Evolutionary conservation across 768 basidiomycete species (phyloP).

Genomic region (Tricholoma sp.): DNA sequence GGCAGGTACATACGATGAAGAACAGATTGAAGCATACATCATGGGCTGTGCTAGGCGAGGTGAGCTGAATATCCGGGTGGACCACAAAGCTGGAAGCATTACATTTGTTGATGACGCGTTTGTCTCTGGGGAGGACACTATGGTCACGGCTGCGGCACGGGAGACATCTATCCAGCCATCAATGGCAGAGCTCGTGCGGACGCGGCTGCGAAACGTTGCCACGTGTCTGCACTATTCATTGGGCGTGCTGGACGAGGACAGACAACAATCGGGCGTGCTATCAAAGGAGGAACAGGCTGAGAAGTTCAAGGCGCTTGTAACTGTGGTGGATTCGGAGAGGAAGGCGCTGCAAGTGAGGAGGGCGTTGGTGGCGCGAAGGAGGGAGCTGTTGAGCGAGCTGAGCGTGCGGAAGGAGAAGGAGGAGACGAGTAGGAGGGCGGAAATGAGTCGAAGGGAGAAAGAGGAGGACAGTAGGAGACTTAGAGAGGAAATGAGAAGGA

Average conservation of each 20-base stretch:
- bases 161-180: constrained; percentile 61
- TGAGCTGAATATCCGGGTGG: constrained; percentile 80
- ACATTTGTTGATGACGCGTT: constrained; percentile 80
- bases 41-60: constrained; percentile 89
- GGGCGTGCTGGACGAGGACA: constrained; percentile 44
- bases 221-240: constrained; percentile 67
- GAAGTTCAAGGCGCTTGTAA: constrained; percentile 54
- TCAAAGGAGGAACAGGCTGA: constrained; percentile 54
- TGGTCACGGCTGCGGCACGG: constrained; percentile 25
- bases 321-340: constrained; percentile 66
- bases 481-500: constrained; percentile 58
- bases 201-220: constrained; percentile 75
- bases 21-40: constrained; percentile 83
- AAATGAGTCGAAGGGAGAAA: constrained; percentile 57
- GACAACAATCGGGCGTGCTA: constrained; percentile 32
- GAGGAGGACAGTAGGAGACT: constrained; percentile 60
- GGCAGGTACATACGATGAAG: constrained; percentile 58
- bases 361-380: constrained; percentile 78
- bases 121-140: constrained; percentile 34
- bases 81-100: constrained; percentile 83
- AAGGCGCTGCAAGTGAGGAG: constrained; percentile 71
- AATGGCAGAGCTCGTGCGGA: constrained; percentile 66
- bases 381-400: constrained; percentile 81
- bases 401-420: constrained; percentile 84
- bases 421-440: constrained; percentile 74